Evolutionary conservation across 225 moss, liverwort and hornwort species (phyloP), one percentile per base, ranked within the genome.

Genomic region (Takakia lepidozioides): DNA sequence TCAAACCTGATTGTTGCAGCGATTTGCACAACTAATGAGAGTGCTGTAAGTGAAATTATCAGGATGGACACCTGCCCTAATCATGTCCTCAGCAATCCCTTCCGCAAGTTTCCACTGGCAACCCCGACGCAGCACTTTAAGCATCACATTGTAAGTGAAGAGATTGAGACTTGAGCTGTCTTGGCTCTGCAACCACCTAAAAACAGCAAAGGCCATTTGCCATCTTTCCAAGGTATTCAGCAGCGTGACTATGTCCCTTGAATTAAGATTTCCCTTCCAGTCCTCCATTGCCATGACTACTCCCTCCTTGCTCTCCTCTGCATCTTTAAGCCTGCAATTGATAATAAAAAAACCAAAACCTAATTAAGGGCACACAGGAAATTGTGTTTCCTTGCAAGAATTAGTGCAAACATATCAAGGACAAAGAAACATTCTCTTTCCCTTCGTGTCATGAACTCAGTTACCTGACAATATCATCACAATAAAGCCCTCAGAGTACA

Each of bases 31-130:
- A 56, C 95, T 98, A 41, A 98, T 98, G 1, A 98, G 64, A 41
- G 90, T 98, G 67, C 95, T 98, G 67, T 82, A 98, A 1, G 86
- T 84, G 58, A 76, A 84, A 63, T 98, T 98, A 59, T 98, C 90
- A 21, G 82, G 80, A 21, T 57, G 43, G 18, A 90, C 49, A 11
- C 84, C 82, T 0, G 75, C 71, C 16, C 25, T 43, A 19, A 80
- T 62, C 90, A 98, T 98, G 49, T 75, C 73, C 58, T 64, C 2
- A 19, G 72, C 95, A 30, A 90, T 73, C 11, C 48, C 62, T 54
- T 98, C 78, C 1, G 87, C 84, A 24, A 67, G 61, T 0, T 64
- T 65, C 90, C 90, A 98, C 54, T 76, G 87, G 52, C 66, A 68
- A 21, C 87, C 95, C 4, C 79, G 59, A 22, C 95, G 86, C 54